These are phyloP conservation scores for Trametes punicea DNA, from an alignment of 768 basidiomycete species.

Conservation along the genomic window DNA sequence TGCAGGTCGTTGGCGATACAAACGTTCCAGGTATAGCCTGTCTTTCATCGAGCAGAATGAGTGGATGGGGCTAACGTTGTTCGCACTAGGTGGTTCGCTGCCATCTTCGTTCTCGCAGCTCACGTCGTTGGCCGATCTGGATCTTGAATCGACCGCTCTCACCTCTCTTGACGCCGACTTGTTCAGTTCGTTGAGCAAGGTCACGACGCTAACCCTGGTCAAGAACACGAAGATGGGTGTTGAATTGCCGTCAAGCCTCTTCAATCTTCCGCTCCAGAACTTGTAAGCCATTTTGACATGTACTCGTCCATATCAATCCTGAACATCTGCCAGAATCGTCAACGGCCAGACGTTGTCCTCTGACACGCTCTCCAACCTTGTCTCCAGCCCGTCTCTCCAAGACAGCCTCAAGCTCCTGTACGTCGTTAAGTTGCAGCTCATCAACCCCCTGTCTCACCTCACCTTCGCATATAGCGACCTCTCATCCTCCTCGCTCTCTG, in stretches of 20 bases:
- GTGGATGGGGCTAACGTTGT: neutral
- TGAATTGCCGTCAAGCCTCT: slow-evolving; percentile 36
- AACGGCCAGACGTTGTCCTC: slow-evolving; percentile 34
- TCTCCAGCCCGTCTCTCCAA: slow-evolving; percentile 32
- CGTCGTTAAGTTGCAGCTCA: slow-evolving; percentile 3
- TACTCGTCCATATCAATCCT: neutral
- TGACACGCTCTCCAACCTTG: slow-evolving; percentile 32
- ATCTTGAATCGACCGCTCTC: slow-evolving; percentile 41
- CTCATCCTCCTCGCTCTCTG: slow-evolving; percentile 38
- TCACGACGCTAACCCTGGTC: slow-evolving; percentile 38
- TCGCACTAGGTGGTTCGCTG: slow-evolving; percentile 38
- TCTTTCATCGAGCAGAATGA: neutral
- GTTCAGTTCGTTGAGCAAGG: slow-evolving; percentile 32
- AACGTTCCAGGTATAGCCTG: slow-evolving; percentile 36
- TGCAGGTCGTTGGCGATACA: slow-evolving; percentile 41
- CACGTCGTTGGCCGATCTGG: slow-evolving; percentile 37
- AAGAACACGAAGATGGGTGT: slow-evolving; percentile 40
- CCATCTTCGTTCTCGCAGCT: slow-evolving; percentile 38
- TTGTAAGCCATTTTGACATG: slow-evolving; percentile 32
- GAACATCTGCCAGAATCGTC: slow-evolving; percentile 28
- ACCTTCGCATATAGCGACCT: slow-evolving; percentile 30
- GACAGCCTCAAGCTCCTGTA: slow-evolving; percentile 35
- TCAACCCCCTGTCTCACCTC: neutral
- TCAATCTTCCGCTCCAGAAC: slow-evolving; percentile 34
- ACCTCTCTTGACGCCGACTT: slow-evolving; percentile 33